Evolutionary conservation across 345 rosid genomes (phyloP).

Genomic region (Gossypium longicalyx): DNA sequence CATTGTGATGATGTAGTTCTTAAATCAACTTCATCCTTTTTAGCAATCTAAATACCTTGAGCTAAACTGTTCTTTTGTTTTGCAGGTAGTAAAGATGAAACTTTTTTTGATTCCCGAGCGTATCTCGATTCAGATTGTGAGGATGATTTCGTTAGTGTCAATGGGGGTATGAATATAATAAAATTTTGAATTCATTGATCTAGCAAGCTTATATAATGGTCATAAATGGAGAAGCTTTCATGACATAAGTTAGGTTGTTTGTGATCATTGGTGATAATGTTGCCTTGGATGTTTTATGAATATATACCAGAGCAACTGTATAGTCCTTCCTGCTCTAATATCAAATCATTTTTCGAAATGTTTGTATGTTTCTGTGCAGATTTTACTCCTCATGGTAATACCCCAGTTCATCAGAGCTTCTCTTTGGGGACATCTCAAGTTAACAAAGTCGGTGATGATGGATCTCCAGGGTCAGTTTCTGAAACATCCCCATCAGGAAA

Average conservation of each 20-base stretch:
- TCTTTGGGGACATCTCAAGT: slow-evolving; percentile 37
- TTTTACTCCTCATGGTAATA: slow-evolving; percentile 78
- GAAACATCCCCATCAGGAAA: slow-evolving; percentile 42
- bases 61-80: neutral
- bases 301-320: neutral
- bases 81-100: slow-evolving; percentile 83
- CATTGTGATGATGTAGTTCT: neutral
- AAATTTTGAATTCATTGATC: neutral
- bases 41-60: neutral
- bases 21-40: neutral
- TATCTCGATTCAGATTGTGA: slow-evolving; percentile 89
- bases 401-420: slow-evolving; percentile 64
- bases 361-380: slow-evolving; percentile 35
- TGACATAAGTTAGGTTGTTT: neutral
- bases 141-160: slow-evolving; percentile 87
- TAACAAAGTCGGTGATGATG: slow-evolving; percentile 28
- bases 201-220: neutral
- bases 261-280: neutral
- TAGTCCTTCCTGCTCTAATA: neutral
- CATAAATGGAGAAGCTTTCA: neutral
- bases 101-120: slow-evolving; percentile 71
- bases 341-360: neutral
- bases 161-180: slow-evolving; percentile 59
- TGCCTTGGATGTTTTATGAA: neutral
- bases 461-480: slow-evolving; percentile 35